Percentiles rank a stretch among this genome's conserved stretches.
Conservation (phyloP, 371 early-diverging fungal genomes). For the Mortierella sp. region DNA sequence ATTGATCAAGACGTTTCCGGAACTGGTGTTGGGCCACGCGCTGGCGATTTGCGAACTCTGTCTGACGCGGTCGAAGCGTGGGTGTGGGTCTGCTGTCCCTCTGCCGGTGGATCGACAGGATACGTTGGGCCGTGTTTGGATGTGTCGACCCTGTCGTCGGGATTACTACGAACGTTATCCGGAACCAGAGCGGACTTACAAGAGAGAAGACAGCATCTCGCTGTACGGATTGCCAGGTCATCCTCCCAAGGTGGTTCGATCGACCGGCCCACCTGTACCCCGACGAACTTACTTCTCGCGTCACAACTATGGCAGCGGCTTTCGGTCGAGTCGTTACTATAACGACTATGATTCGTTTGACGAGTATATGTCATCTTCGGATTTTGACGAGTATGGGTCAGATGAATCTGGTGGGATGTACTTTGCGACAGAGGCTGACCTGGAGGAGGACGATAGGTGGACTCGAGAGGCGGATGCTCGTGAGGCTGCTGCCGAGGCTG, state of each 20-base stretch:
- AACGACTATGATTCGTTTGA: neutral
- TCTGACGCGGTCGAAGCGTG: neutral
- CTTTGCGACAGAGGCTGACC: neutral
- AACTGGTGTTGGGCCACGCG: constrained; percentile 16
- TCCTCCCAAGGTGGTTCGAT: neutral
- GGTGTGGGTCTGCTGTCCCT: constrained; percentile 19
- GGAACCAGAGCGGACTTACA: neutral
- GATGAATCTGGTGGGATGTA: neutral
- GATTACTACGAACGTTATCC: constrained; percentile 14
- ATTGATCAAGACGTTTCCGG: neutral
- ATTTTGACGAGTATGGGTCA: neutral
- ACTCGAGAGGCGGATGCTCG: neutral
- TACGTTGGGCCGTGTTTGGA: constrained; percentile 12
- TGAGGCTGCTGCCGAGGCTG: neutral
- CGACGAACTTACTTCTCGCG: neutral
- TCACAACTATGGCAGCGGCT: neutral
- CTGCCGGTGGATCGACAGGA: constrained; percentile 17
- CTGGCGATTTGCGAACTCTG: constrained; percentile 24
- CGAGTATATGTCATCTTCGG: neutral
- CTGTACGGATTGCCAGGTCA: neutral
- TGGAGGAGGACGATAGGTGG: neutral
- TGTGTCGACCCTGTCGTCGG: constrained; percentile 23
- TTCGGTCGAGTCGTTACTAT: neutral
- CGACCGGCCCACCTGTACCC: neutral
- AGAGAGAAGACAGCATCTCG: neutral